Conservation (phyloP, 768 basidiomycete genomes). For the Rhodotorula sphaerocarpa region DNA sequence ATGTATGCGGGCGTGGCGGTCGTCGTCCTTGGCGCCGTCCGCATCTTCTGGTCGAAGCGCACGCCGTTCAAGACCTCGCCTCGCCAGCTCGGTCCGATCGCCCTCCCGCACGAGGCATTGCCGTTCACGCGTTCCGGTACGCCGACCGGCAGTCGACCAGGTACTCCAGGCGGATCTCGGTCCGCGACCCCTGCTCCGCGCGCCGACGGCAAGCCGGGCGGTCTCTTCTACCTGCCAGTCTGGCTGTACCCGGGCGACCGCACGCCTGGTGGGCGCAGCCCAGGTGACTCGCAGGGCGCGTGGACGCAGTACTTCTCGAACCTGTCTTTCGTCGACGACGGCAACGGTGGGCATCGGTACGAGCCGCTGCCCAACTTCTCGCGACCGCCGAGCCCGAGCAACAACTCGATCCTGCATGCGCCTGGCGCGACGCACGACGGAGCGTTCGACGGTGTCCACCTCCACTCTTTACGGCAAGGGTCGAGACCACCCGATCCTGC, state of each 20-base stretch:
- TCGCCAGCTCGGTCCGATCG: constrained; percentile 24
- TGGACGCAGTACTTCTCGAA: constrained; percentile 33
- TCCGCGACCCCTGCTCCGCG: neutral
- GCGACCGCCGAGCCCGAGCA: constrained; percentile 31
- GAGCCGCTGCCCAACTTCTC: constrained; percentile 30
- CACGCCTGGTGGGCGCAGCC: neutral
- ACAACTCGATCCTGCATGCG: constrained; percentile 34
- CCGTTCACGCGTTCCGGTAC: constrained; percentile 24
- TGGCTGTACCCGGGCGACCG: constrained; percentile 22
- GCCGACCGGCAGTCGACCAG: constrained; percentile 13
- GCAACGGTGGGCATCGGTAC: constrained; percentile 14
- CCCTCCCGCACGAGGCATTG: constrained; percentile 26
- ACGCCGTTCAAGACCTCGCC: constrained; percentile 11
- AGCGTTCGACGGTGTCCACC: constrained; percentile 29
- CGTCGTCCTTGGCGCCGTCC: constrained; percentile 61
- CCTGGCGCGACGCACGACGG: constrained; percentile 32
- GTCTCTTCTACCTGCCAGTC: constrained; percentile 32
- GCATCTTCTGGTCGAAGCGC: constrained; percentile 41
- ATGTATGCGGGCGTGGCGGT: constrained; percentile 76
- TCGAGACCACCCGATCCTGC: neutral
- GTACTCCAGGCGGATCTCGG: neutral
- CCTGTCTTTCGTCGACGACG: constrained; percentile 18
- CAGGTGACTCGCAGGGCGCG: neutral
- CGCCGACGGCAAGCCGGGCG: neutral
- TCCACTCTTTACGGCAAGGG: constrained; percentile 24